Percentiles rank a stretch among this genome's conserved stretches.
Evolutionary conservation across 2,329 filamentous ascomycete genomes (phyloP).

Genomic region (Aureobasidium sp.): DNA sequence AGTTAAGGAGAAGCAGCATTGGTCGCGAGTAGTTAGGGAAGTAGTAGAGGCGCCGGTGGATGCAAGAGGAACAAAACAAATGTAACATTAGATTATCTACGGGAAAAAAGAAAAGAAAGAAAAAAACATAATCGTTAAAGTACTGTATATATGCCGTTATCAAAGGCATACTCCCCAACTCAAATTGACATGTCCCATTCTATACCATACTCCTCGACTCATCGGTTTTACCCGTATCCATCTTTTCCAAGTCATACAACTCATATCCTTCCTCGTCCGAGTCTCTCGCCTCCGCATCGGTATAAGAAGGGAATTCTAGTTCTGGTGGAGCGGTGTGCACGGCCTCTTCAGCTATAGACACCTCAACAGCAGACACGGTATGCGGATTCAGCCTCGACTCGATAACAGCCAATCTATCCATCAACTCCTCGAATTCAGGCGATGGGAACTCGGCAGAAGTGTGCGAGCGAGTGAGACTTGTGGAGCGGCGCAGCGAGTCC

Average conservation of each 20-base stretch:
- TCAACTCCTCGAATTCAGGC: constrained; percentile 3
- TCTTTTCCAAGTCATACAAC: neutral
- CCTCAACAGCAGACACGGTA: neutral
- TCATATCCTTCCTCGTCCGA: neutral
- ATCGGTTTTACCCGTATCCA: neutral
- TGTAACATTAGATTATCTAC: too few species aligned
- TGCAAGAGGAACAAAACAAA: too few species aligned
- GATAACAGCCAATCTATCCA: neutral
- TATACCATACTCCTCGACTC: constrained; percentile 9
- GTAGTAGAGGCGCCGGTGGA: constrained; percentile 12
- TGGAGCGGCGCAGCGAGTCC: neutral
- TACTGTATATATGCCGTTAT: too few species aligned
- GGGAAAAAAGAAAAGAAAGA: too few species aligned
- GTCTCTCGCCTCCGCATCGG: neutral
- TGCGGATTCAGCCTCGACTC: neutral
- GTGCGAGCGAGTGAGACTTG: neutral
- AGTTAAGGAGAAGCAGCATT: constrained; percentile 42
- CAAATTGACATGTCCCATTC: too few species aligned
- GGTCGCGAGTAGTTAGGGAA: constrained; percentile 5
- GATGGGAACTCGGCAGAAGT: neutral
- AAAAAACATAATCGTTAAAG: too few species aligned
- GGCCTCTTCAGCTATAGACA: neutral
- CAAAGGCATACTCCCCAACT: too few species aligned
- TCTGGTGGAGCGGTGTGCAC: neutral
- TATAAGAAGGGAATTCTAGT: neutral